Conservation (phyloP, 2,329 filamentous ascomycete genomes). For the Aspergillus sp. region DNA sequence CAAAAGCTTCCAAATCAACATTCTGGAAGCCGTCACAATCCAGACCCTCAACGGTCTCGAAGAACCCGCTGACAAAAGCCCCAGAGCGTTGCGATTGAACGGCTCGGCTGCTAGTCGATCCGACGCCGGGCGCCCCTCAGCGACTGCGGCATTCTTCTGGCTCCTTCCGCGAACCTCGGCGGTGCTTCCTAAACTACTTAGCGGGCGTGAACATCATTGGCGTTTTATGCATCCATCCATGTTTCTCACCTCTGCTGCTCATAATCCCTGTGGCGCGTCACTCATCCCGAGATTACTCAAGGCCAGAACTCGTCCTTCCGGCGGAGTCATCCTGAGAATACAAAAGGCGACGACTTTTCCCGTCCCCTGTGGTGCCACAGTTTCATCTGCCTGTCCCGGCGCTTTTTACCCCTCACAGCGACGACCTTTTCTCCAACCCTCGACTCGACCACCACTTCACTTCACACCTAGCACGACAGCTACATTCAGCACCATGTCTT, state of each 20-base stretch:
- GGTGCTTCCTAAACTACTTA: neutral
- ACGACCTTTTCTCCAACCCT: neutral
- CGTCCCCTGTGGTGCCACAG: neutral
- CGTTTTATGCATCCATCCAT: neutral
- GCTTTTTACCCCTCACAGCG: neutral
- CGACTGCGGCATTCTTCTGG: neutral
- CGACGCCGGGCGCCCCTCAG: slow-evolving; percentile 7
- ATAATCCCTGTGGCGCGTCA: neutral
- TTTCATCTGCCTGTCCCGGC: neutral
- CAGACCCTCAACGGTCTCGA: neutral
- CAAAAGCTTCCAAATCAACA: neutral
- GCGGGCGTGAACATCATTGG: too few species aligned
- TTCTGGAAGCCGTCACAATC: neutral
- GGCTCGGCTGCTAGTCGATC: neutral
- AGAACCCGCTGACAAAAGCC: slow-evolving; percentile 10
- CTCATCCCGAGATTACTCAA: neutral
- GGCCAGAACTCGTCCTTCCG: neutral
- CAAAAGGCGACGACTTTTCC: slow-evolving; percentile 4
- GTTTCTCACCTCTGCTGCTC: neutral
- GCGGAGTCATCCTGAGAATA: neutral
- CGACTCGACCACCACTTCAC: neutral
- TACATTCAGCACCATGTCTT: slow-evolving; percentile 50
- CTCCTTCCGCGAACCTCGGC: slow-evolving; percentile 8
- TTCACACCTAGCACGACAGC: neutral
- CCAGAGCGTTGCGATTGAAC: slow-evolving; percentile 1